Evolutionary conservation across 2,329 filamentous ascomycete species (phyloP).

Genomic region (Didymella glomerata): DNA sequence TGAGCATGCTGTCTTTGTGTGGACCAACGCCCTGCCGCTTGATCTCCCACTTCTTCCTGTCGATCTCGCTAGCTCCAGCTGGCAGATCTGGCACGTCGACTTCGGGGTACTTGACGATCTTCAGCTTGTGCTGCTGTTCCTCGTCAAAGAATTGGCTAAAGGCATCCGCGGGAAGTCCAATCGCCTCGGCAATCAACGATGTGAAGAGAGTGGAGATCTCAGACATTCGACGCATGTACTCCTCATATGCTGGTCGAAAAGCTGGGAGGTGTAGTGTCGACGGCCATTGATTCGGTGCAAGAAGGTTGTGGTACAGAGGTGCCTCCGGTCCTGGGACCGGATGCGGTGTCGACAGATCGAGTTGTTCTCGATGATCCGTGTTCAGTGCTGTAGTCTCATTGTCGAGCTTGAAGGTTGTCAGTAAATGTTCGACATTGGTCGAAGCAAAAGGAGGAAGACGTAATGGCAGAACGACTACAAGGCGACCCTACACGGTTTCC

Average conservation of each 20-base stretch:
- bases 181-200: constrained; percentile 82
- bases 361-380: constrained; percentile 83
- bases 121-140: constrained; percentile 81
- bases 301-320: constrained; percentile 77
- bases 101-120: constrained; percentile 88
- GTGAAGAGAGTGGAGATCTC: constrained; percentile 77
- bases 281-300: constrained; percentile 84
- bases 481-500: constrained; percentile 1
- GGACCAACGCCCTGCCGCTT: constrained; percentile 72
- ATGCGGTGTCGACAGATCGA: constrained; percentile 85
- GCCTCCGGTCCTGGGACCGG: constrained; percentile 67
- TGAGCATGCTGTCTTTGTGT: constrained; percentile 87
- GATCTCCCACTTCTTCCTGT: constrained; percentile 60
- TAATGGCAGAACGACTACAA: constrained; percentile 5
- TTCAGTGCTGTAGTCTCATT: constrained; percentile 74
- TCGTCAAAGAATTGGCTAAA: constrained; percentile 82
- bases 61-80: constrained; percentile 40
- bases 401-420: constrained; percentile 53
- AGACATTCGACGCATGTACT: constrained; percentile 81
- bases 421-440: constrained; percentile 29
- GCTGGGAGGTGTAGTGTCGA: constrained; percentile 66
- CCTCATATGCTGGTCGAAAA: constrained; percentile 73
- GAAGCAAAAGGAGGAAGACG: constrained; percentile 15
- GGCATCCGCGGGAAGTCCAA: constrained; percentile 72
- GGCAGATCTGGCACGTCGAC: constrained; percentile 47